Evolutionary conservation across 2,329 filamentous ascomycete species (phyloP), one percentile per base, ranked within the genome.

Genomic region (Ceratocystis eucalypticola): DNA sequence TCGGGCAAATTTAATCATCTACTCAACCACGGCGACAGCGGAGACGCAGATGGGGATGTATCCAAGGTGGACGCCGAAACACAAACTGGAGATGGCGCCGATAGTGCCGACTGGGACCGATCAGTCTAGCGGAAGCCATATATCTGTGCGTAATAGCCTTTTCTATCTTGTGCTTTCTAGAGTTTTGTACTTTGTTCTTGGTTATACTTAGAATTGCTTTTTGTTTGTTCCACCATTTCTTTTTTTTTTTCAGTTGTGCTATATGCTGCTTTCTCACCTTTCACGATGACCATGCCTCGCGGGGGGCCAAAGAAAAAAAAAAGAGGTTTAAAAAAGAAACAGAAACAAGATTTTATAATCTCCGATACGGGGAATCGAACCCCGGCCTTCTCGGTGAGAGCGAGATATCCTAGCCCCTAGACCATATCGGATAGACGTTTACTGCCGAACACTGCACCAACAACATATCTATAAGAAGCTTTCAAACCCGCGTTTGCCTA

Each of bases 1-100:
- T 78, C 75, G 1, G 78, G 76, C 45, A 78, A 82, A 68, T 71
- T 82, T 12, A 75, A 74, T 41, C 73, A 78, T 44, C 73, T 77
- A 20, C n/a, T 62, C 25, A 46, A 62, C n/a, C 33, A 44, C 15
- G 61, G 28, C 20, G 37, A 37, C 37, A 33, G 12, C 25, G 30
- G 30, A 17, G 17, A 33, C 2, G 55, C 28, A 7, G 25, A 61
- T 33, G 55, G 28, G 10, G 37, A 41, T 41, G 3, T 15, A 41
- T 41, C 55, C 25, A 61, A 12, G 22, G 15, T 2, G 48, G 48
- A 25, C 20, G 3, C 20, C 48, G 25, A 22, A 25, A 53, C 48
- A 48, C 17, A n/a, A 48, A 48, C 45, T 10, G 45, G 45, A 48
- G n/a, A 48, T 7, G 8, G 45, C 17, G 48, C 20, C 20, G 48